phyloP scores from a whole-genome alignment of 2,329 filamentous ascomycete genomes.

The Curvularia lunata region DNA sequence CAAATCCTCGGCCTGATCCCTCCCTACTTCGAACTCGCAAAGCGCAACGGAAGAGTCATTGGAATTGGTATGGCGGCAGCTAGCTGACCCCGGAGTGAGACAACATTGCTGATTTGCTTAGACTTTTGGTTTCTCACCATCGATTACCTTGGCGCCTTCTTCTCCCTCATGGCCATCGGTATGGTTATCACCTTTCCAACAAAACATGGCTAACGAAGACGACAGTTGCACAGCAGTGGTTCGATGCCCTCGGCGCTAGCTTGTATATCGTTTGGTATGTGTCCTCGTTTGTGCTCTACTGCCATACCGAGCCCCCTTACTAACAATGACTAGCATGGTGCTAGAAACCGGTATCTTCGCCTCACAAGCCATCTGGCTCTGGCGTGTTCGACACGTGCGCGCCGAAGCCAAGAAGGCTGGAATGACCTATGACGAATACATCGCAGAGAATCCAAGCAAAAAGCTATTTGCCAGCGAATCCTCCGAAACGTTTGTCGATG shows the following conservation, averaged over 20 bases:
- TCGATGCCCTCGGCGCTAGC: slow-evolving; percentile 66
- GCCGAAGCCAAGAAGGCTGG: slow-evolving; percentile 59
- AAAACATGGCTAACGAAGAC: slow-evolving; percentile 3
- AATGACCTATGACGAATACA: slow-evolving; percentile 63
- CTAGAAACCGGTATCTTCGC: slow-evolving; percentile 67
- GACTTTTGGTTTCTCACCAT: slow-evolving; percentile 65
- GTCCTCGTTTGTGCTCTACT: not conserved
- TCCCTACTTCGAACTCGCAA: slow-evolving; percentile 68
- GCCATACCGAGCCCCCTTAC: not conserved
- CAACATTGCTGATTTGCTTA: slow-evolving; percentile 25
- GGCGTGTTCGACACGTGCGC: slow-evolving; percentile 61
- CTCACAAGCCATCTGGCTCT: slow-evolving; percentile 65
- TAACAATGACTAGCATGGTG: slow-evolving; percentile 51
- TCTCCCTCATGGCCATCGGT: slow-evolving; percentile 68
- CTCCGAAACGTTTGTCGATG: slow-evolving; percentile 34
- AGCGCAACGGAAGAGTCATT: slow-evolving; percentile 65
- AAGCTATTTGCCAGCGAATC: slow-evolving; percentile 32
- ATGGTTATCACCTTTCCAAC: slow-evolving; percentile 24
- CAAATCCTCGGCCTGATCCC: slow-evolving; percentile 64
- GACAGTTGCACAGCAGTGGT: slow-evolving; percentile 64
- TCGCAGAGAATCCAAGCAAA: slow-evolving; percentile 33
- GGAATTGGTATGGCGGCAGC: slow-evolving; percentile 62
- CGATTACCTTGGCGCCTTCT: slow-evolving; percentile 67
- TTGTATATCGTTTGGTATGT: slow-evolving; percentile 67
- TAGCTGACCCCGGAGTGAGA: not conserved